A percentile compares a stretch with the other conserved stretches of the same genome.
Conservation (phyloP, 768 basidiomycete species). For the Leucocoprinus leucothites region DNA sequence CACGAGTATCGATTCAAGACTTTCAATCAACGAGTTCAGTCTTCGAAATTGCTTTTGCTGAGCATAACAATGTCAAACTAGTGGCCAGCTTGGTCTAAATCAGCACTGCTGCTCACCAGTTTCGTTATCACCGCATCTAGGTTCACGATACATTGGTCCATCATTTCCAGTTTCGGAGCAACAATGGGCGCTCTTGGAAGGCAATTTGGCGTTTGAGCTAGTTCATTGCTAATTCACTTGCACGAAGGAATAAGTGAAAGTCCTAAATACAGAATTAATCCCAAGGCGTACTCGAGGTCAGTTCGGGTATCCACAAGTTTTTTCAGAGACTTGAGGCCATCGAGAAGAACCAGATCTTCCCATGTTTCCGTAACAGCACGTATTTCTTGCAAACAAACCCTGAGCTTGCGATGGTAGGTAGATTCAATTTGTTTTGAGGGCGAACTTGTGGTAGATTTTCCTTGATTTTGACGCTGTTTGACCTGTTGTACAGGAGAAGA, state of each 20-base stretch:
- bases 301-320: conserved; percentile 76
- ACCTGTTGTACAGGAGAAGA: conserved; percentile 54
- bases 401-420: conserved; percentile 77
- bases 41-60: conserved; percentile 72
- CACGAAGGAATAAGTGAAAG: conserved; percentile 2
- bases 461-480: conserved; percentile 27
- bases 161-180: conserved; percentile 59
- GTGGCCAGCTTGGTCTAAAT: background rate
- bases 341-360: conserved; percentile 79
- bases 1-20: conserved; percentile 56
- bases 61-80: background rate
- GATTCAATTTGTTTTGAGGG: conserved; percentile 60
- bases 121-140: conserved; percentile 58
- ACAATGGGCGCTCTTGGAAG: conserved; percentile 60
- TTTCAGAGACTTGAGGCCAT: conserved; percentile 75
- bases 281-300: conserved; percentile 64
- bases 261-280: conserved; percentile 21
- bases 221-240: conserved; percentile 50
- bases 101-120: conserved; percentile 47
- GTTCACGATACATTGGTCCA: conserved; percentile 63
- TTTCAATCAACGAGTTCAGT: conserved; percentile 63
- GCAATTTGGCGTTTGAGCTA: conserved; percentile 51
- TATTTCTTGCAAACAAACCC: conserved; percentile 66
- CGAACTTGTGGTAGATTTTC: conserved; percentile 28
- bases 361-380: conserved; percentile 63